Conservation (phyloP, 768 basidiomycete species). For the Calocybe cyanea region DNA sequence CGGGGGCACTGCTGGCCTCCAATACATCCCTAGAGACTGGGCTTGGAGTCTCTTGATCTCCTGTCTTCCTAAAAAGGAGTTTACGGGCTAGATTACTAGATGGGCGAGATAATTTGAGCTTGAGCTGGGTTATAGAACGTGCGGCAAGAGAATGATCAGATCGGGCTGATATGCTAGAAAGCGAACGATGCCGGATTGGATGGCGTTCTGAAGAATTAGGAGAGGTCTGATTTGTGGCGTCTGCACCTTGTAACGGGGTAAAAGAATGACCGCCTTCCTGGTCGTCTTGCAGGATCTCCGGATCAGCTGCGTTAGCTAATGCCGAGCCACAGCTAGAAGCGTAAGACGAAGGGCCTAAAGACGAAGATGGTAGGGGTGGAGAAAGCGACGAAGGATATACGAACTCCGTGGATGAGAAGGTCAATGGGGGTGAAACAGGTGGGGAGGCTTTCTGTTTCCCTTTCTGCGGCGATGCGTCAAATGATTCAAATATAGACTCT, state of each 20-base stretch:
- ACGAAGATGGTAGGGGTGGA: conserved; percentile 29
- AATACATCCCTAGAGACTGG: neutral
- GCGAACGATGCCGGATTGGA: conserved; percentile 49
- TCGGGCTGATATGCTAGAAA: conserved; percentile 48
- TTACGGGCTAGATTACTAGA: conserved; percentile 52
- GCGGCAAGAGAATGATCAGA: conserved; percentile 40
- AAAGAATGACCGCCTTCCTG: conserved; percentile 11
- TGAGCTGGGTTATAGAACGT: conserved; percentile 45
- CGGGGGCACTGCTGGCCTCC: conserved; percentile 28
- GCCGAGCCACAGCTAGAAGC: conserved; percentile 19
- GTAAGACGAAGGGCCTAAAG: conserved; percentile 38
- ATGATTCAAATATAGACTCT: conserved; percentile 7
- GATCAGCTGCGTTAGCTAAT: conserved; percentile 8
- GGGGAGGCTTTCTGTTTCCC: conserved; percentile 63
- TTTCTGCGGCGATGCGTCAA: conserved; percentile 27
- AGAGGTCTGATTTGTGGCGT: conserved; percentile 16
- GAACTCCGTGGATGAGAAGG: conserved; percentile 54
- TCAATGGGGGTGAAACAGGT: conserved; percentile 63
- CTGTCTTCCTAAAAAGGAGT: conserved; percentile 43
- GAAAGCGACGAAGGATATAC: conserved; percentile 36
- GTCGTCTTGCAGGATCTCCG: conserved; percentile 6
- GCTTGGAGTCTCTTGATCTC: conserved; percentile 1
- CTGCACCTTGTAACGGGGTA: conserved; percentile 11
- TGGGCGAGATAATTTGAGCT: conserved; percentile 39
- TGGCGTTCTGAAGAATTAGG: conserved; percentile 27